Evolutionary conservation across 2,329 filamentous ascomycete genomes (phyloP).

Genomic region (Alternaria triticimaculans): DNA sequence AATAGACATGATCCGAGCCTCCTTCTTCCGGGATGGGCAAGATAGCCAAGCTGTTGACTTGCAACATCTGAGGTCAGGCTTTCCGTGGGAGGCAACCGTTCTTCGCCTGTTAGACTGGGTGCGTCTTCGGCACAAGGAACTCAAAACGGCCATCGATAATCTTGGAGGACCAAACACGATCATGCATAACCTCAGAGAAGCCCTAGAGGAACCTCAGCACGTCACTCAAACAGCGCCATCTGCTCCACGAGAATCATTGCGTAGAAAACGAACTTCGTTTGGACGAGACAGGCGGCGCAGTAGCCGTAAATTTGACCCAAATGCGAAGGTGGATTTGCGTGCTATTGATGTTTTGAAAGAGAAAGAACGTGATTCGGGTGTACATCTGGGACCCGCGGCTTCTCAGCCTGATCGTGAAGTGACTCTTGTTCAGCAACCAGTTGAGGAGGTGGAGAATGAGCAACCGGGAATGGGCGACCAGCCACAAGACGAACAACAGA

Average conservation of each 20-base stretch:
- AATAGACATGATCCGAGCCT: constrained; percentile 46
- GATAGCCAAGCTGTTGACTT: constrained; percentile 50
- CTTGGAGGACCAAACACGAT: constrained; percentile 56
- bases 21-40: constrained; percentile 44
- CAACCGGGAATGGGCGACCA: constrained; percentile 8
- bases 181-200: constrained; percentile 35
- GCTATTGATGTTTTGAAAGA: constrained; percentile 30
- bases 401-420: constrained; percentile 13
- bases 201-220: constrained; percentile 21
- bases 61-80: constrained; percentile 53
- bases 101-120: constrained; percentile 56
- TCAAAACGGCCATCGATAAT: constrained; percentile 51
- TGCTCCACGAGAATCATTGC: constrained; percentile 20
- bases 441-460: constrained; percentile 8
- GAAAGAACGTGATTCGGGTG: constrained; percentile 25
- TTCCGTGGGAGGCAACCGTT: constrained; percentile 59
- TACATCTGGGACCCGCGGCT: constrained; percentile 14
- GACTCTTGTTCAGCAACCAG: constrained; percentile 1
- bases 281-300: constrained; percentile 35
- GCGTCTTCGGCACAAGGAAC: constrained; percentile 53
- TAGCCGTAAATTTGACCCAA: constrained; percentile 40
- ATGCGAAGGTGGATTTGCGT: constrained; percentile 28
- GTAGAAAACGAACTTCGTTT: constrained; percentile 37
- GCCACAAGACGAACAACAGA: constrained; percentile 10
- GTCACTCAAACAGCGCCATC: constrained; percentile 2